Evolutionary conservation across 768 basidiomycete genomes (phyloP).

Genomic region (Trametes cingulata): DNA sequence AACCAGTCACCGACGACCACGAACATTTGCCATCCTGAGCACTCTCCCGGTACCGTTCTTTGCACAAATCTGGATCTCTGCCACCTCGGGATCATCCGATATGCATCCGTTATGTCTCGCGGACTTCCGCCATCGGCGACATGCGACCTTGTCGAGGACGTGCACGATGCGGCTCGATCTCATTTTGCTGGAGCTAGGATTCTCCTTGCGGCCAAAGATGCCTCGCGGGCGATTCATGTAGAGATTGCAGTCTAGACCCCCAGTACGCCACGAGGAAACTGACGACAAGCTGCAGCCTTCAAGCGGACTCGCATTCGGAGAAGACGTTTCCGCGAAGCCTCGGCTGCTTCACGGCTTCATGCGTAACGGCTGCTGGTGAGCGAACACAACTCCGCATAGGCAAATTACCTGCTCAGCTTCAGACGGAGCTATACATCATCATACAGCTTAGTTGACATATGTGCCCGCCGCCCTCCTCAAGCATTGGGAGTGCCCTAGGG

Average conservation of each 20-base stretch:
- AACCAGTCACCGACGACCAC: neutral
- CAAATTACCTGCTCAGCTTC: slow-evolving; percentile 5
- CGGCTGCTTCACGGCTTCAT: slow-evolving; percentile 16
- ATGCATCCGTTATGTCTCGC: neutral
- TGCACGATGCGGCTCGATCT: slow-evolving; percentile 6
- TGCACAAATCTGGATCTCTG: slow-evolving; percentile 12
- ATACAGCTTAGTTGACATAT: slow-evolving; percentile 10
- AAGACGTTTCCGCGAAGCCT: slow-evolving; percentile 12
- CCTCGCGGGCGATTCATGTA: slow-evolving; percentile 9
- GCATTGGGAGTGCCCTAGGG: slow-evolving; percentile 9
- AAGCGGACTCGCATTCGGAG: slow-evolving; percentile 9
- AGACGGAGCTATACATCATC: slow-evolving; percentile 9
- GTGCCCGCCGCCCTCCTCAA: slow-evolving; percentile 13
- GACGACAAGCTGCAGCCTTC: slow-evolving; percentile 11
- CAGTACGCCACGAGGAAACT: slow-evolving; percentile 16
- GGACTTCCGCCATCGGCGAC: neutral
- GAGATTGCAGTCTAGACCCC: slow-evolving; percentile 6
- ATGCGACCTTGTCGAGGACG: slow-evolving; percentile 14
- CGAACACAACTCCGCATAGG: neutral
- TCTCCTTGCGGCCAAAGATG: neutral
- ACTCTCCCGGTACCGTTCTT: slow-evolving; percentile 7
- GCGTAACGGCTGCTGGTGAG: neutral
- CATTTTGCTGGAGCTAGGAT: neutral
- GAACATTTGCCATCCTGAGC: neutral
- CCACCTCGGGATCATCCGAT: neutral